These are phyloP conservation scores for Scutellaria baicalensis DNA, from an alignment of 257 asterid species.

Conservation along the genomic window DNA sequence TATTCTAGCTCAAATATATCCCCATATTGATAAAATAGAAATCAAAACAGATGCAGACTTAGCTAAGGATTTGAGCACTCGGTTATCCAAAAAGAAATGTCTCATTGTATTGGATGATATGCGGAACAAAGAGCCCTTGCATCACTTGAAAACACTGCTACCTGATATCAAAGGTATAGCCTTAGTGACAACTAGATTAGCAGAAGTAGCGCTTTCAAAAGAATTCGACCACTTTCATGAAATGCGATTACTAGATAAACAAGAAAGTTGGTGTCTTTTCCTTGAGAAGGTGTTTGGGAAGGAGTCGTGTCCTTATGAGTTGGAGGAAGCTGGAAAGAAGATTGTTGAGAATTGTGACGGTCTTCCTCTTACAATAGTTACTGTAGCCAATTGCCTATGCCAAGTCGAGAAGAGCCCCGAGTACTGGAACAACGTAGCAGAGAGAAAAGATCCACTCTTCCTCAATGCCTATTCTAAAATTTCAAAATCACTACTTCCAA, in stretches of 20 bases:
- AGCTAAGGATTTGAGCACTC: neutral
- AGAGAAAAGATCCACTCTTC: no score
- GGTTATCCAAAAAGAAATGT: neutral
- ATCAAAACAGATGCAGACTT: neutral
- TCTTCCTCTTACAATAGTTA: conserved; percentile 18
- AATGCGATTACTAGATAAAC: neutral
- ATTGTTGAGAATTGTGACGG: conserved; percentile 15
- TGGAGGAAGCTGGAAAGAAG: neutral
- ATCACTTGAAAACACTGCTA: neutral
- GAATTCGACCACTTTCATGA: neutral
- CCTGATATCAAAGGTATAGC: neutral
- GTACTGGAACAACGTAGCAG: no score
- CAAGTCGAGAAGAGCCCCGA: no score
- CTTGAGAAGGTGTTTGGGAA: neutral
- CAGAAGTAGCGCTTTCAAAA: neutral
- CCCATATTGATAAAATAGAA: no score
- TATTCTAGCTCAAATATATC: no score
- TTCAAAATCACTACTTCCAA: neutral
- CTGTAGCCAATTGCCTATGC: neutral
- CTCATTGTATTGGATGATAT: neutral
- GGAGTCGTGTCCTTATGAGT: neutral
- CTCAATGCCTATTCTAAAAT: no score
- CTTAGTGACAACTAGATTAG: neutral
- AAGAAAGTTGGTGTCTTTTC: conserved; percentile 14
- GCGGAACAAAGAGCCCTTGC: neutral